Conservation (phyloP, 257 asterid species). For the Marsdenia floribunda region DNA sequence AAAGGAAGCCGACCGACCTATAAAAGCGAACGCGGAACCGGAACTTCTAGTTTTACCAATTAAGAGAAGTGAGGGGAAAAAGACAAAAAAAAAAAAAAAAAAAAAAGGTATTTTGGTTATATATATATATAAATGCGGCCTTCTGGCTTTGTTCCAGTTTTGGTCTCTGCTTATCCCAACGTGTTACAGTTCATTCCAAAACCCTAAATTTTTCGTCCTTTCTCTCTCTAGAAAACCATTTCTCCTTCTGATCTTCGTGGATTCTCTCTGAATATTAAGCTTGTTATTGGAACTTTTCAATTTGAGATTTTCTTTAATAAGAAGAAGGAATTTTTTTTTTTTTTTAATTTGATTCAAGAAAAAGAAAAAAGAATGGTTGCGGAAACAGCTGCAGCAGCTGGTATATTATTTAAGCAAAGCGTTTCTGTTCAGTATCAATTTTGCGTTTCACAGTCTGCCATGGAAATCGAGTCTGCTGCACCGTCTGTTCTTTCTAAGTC, state of each 20-base stretch:
- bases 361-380: constrained; percentile 16
- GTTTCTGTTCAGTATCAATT: constrained; percentile 31
- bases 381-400: constrained; percentile 22
- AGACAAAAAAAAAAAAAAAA: background rate
- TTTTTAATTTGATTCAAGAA: background rate
- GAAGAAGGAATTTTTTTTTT: background rate
- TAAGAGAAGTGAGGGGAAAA: background rate
- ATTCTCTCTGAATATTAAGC: background rate
- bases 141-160: background rate
- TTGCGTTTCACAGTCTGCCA: constrained; percentile 10
- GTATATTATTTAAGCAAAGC: constrained; percentile 24
- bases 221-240: background rate
- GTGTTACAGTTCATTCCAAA: background rate
- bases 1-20: background rate
- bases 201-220: background rate
- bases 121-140: background rate
- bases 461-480: background rate
- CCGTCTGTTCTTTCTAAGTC: constrained; percentile 15
- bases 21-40: background rate
- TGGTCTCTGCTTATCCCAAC: background rate
- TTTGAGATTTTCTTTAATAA: background rate
- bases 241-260: background rate
- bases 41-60: background rate
- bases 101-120: too few relatives aligned
- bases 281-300: background rate